Conservation (phyloP, 164 flowering plant species). For the Aristolochia californica region DNA sequence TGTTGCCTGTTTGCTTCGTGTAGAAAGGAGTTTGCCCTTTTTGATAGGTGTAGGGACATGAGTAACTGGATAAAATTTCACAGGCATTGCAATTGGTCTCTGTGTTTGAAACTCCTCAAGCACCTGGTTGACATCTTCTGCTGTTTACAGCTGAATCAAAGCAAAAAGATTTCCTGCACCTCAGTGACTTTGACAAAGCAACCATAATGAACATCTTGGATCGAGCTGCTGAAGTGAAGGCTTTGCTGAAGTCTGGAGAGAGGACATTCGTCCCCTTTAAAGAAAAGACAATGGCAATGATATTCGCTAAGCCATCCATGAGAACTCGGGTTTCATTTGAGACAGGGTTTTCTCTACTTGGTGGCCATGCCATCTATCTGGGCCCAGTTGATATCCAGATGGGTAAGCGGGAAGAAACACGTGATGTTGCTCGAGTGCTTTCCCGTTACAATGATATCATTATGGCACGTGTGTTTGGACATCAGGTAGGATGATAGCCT, state of each 20-base stretch:
- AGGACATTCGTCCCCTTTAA: slow-evolving; percentile 74
- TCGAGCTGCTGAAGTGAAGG: slow-evolving; percentile 78
- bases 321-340: slow-evolving; percentile 96
- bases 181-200: slow-evolving; percentile 74
- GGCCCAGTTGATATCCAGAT: slow-evolving; percentile 94
- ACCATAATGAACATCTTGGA: slow-evolving; percentile 70
- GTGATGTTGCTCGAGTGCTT: slow-evolving; percentile 96
- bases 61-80: too few species aligned
- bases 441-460: slow-evolving; percentile 92
- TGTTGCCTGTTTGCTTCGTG: too few species aligned
- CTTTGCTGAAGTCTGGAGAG: slow-evolving; percentile 76
- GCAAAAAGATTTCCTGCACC: slow-evolving; percentile 72
- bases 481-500: slow-evolving; percentile 85
- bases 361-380: slow-evolving; percentile 91
- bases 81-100: neutral
- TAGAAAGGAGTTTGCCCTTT: too few species aligned
- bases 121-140: neutral
- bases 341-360: slow-evolving; percentile 85
- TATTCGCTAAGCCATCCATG: slow-evolving; percentile 97
- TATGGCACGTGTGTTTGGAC: slow-evolving; percentile 97
- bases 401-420: slow-evolving; percentile 98
- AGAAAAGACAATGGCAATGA: slow-evolving; percentile 98
- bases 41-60: too few species aligned
- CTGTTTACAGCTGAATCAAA: slow-evolving; percentile 34
- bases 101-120: neutral